Conservation (phyloP, 257 asterid species). For the Solanum sitiens region DNA sequence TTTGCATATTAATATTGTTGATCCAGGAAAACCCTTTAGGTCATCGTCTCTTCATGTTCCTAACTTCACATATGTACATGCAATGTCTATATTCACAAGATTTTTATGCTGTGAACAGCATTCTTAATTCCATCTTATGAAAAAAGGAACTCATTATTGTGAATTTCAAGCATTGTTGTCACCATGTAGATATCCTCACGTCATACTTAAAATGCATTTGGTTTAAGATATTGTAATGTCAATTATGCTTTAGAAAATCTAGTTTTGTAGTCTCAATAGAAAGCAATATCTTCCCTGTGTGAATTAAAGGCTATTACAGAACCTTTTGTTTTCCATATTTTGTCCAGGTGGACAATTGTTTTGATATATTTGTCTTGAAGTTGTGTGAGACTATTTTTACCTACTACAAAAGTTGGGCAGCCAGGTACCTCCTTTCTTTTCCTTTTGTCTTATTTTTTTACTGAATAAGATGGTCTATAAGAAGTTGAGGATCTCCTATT, state of each 20-base stretch:
- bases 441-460: neutral
- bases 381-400: conserved; percentile 75
- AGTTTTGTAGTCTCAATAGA: neutral
- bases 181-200: neutral
- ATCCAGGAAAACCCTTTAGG: neutral
- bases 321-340: neutral
- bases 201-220: neutral
- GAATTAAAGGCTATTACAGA: neutral
- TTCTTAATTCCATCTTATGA: neutral
- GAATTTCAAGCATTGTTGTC: neutral
- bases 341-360: conserved; percentile 89
- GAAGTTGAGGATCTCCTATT: conserved; percentile 12
- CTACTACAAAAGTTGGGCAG: conserved; percentile 96
- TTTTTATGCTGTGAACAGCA: neutral
- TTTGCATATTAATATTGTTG: neutral
- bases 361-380: conserved; percentile 84
- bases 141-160: neutral
- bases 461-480: neutral
- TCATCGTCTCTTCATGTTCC: neutral
- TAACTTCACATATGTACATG: neutral
- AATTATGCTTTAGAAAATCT: neutral
- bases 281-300: neutral
- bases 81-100: neutral
- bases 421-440: conserved; percentile 46
- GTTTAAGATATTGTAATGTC: neutral